phyloP scores from a whole-genome alignment of 2,329 filamentous ascomycete genomes.

The Hortaea werneckii region DNA sequence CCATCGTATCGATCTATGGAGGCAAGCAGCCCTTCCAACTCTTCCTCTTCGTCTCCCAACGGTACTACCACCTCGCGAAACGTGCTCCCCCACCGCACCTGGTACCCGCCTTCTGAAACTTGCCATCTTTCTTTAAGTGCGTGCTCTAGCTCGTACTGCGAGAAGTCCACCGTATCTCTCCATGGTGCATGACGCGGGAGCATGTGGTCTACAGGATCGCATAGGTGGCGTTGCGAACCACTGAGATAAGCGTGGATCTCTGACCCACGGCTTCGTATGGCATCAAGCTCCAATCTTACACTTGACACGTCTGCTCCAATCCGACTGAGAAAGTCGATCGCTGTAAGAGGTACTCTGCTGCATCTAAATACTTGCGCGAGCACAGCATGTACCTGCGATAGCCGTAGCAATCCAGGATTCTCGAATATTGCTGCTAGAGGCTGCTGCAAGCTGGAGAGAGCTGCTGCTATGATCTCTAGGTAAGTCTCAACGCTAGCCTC shows the following conservation, averaged over 20 bases:
- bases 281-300: neutral
- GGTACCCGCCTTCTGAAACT: conserved; percentile 33
- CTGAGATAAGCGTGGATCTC: neutral
- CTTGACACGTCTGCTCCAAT: neutral
- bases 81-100: conserved; percentile 35
- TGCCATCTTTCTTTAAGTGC: conserved; percentile 40
- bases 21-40: neutral
- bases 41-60: conserved; percentile 15
- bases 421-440: conserved; percentile 5
- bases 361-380: conserved; percentile 4
- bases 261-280: neutral
- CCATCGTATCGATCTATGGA: conserved; percentile 1
- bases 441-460: conserved; percentile 10
- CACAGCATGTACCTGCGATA: conserved; percentile 9
- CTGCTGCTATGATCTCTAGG: conserved; percentile 5
- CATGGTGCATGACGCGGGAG: neutral
- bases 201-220: neutral
- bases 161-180: conserved; percentile 14
- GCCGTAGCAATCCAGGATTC: conserved; percentile 5
- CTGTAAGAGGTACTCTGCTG: neutral
- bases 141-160: conserved; percentile 32
- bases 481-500: conserved; percentile 23
- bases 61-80: conserved; percentile 36
- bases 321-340: conserved; percentile 2
- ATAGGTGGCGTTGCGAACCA: neutral